These are phyloP conservation scores for Neocucurbitaria cava DNA, from an alignment of 2,329 filamentous ascomycete genomes.

Conservation along the genomic window DNA sequence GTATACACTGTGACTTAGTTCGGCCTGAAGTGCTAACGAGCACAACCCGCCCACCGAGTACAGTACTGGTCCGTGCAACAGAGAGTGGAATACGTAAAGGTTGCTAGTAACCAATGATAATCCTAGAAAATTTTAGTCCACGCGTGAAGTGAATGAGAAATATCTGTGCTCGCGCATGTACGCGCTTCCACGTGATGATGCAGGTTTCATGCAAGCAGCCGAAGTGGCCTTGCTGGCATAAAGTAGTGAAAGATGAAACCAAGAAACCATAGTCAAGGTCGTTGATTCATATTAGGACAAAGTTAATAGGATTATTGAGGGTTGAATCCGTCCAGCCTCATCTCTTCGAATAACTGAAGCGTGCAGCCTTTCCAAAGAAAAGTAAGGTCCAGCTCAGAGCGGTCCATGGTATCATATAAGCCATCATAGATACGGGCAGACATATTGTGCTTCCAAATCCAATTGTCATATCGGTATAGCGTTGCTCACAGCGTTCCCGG, in stretches of 20 bases:
- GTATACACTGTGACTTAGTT: too few species aligned
- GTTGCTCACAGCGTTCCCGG: conserved; percentile 59
- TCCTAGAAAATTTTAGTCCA: not conserved
- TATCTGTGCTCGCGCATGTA: not conserved
- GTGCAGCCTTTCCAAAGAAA: not conserved
- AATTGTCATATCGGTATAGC: conserved; percentile 53
- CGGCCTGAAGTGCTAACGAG: too few species aligned
- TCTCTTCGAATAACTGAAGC: not conserved
- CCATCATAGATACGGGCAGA: not conserved
- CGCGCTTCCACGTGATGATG: conserved; percentile 9
- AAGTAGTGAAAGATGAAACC: too few species aligned
- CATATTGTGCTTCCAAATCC: not conserved
- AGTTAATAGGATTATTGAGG: conserved; percentile 19
- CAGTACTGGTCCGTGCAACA: too few species aligned
- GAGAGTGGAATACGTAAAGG: not conserved
- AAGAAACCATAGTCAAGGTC: too few species aligned
- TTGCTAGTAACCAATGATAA: not conserved
- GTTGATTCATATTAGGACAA: conserved; percentile 1
- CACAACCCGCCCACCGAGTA: too few species aligned
- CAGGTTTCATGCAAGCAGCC: not conserved
- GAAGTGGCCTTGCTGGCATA: not conserved
- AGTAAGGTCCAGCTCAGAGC: not conserved
- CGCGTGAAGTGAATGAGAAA: not conserved
- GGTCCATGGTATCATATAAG: not conserved
- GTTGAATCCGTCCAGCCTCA: too few species aligned